Evolutionary conservation across 192 early-diverging fungal genomes (phyloP).

Genomic region (Linnemannia exigua): DNA sequence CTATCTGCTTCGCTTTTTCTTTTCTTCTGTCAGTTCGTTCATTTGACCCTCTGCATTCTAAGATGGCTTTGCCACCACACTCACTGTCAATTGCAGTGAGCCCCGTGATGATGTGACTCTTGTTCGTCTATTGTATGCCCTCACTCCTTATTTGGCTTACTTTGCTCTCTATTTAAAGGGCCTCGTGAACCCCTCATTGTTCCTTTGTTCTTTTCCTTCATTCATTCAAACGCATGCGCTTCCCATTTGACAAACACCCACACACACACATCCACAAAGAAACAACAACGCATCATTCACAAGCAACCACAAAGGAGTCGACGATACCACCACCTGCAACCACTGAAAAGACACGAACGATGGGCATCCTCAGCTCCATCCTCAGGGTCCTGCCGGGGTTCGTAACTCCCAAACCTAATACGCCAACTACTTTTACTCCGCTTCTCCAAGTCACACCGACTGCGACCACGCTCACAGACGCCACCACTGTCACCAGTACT

Average conservation of each 20-base stretch:
- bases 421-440: not conserved
- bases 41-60: not conserved
- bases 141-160: not conserved
- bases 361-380: constrained; percentile 44
- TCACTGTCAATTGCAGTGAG: not conserved
- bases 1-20: not conserved
- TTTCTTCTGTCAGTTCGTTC: not conserved
- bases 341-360: constrained; percentile 7
- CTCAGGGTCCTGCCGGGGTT: constrained; percentile 14
- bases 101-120: not conserved
- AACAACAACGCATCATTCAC: not conserved
- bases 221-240: not conserved
- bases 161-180: no score
- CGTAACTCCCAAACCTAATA: constrained; percentile 6
- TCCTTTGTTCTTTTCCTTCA: not conserved
- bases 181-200: not conserved
- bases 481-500: no score
- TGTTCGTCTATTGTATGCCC: not conserved
- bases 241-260: not conserved
- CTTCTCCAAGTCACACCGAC: not conserved
- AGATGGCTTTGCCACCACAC: not conserved
- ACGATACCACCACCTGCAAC: not conserved
- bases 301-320: not conserved
- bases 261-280: not conserved
- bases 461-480: not conserved